phyloP scores from a whole-genome alignment of 805 yeast genomes.

The Yamadazyma sp. region DNA sequence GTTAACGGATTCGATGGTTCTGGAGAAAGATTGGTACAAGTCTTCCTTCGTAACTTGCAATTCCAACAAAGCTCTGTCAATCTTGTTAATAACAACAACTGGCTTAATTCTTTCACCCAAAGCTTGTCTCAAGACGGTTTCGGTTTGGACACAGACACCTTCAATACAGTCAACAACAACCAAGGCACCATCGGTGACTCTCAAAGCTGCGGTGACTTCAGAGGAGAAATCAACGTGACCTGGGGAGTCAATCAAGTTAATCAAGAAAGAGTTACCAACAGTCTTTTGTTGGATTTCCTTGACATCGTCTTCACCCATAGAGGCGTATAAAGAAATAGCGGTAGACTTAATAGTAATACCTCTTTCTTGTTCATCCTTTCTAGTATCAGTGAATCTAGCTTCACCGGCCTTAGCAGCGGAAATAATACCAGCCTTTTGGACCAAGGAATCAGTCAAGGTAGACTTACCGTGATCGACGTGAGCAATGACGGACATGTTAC shows the following conservation, averaged over 20 bases:
- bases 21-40: conserved; percentile 94
- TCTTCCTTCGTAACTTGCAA: conserved; percentile 99
- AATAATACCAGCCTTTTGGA: conserved; percentile 98
- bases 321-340: conserved; percentile 93
- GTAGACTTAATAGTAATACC: conserved; percentile 99
- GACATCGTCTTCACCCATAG: conserved; percentile 80
- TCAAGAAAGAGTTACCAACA: conserved; percentile 90
- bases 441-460: conserved; percentile 98
- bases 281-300: conserved; percentile 91
- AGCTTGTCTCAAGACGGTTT: conserved; percentile 98
- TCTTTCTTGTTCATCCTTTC: conserved; percentile 99
- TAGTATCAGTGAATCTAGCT: conserved; percentile 99
- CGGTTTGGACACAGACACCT: conserved; percentile 99
- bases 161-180: conserved; percentile 99
- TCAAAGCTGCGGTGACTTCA: conserved; percentile 99
- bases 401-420: conserved; percentile 99
- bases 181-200: conserved; percentile 99
- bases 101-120: conserved; percentile 99
- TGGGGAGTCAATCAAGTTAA: conserved; percentile 98
- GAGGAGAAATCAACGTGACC: conserved; percentile 99
- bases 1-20: conserved; percentile 99
- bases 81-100: conserved; percentile 97
- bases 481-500: conserved; percentile 99
- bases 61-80: conserved; percentile 98
- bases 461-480: conserved; percentile 99